phyloP scores from a whole-genome alignment of 2,329 filamentous ascomycete species.

The Dactylella cylindrospora region DNA sequence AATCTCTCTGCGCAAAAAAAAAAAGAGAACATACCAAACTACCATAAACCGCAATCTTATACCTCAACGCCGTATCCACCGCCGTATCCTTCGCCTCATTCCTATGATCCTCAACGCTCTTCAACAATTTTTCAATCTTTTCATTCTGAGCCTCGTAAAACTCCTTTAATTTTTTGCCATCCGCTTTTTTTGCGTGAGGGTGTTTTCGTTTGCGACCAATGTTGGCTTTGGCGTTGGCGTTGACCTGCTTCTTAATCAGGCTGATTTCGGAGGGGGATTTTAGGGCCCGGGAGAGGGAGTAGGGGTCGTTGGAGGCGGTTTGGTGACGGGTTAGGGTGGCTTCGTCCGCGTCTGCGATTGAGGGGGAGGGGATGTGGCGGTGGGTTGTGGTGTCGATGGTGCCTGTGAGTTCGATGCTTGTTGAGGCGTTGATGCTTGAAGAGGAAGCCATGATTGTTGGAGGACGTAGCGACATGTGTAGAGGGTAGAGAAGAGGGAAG shows the following conservation, averaged over 20 bases:
- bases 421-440: constrained; percentile 22
- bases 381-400: constrained; percentile 34
- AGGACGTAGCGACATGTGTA: not conserved
- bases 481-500: not conserved
- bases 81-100: constrained; percentile 77
- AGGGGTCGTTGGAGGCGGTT: constrained; percentile 63
- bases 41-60: constrained; percentile 63
- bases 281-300: constrained; percentile 72
- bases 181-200: constrained; percentile 52
- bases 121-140: constrained; percentile 86
- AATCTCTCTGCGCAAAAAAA: not conserved
- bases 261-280: constrained; percentile 78
- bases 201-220: constrained; percentile 50
- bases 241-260: constrained; percentile 73
- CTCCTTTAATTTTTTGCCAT: constrained; percentile 64
- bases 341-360: constrained; percentile 26
- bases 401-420: constrained; percentile 30
- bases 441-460: not conserved
- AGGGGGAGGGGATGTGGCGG: constrained; percentile 12
- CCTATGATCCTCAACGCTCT: constrained; percentile 87
- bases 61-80: constrained; percentile 72
- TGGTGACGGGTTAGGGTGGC: constrained; percentile 28
- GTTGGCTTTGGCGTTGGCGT: constrained; percentile 50
- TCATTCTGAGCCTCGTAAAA: constrained; percentile 94
- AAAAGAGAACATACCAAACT: constrained; percentile 50